phyloP scores from a whole-genome alignment of 1,284 basidiomycete species.

The Schizophyllum commune region DNA sequence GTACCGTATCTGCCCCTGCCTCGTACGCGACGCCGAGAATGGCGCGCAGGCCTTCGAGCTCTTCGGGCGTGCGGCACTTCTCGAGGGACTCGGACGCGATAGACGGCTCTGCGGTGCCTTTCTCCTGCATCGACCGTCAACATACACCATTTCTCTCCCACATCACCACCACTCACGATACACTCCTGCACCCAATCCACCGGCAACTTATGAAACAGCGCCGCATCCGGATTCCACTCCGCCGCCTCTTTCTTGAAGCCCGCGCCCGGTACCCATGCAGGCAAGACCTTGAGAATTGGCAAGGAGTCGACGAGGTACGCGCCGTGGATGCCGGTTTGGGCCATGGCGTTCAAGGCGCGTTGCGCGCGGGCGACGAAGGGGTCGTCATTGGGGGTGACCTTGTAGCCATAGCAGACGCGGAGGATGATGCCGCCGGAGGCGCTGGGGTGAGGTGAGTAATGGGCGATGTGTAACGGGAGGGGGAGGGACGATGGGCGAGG shows the following conservation, averaged over 20 bases:
- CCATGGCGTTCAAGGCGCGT: constrained; percentile 15
- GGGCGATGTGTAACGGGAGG: constrained; percentile 13
- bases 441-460: constrained; percentile 13
- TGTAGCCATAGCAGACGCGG: constrained; percentile 11
- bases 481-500: too few relatives aligned
- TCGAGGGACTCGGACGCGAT: neutral
- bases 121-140: neutral
- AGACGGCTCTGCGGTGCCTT: neutral
- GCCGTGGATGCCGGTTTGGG: constrained; percentile 14
- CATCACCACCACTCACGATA: neutral
- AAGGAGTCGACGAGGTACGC: constrained; percentile 16
- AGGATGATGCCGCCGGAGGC: constrained; percentile 12
- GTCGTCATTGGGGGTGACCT: constrained; percentile 10
- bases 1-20: constrained; percentile 8
- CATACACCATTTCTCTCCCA: neutral
- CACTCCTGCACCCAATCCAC: neutral
- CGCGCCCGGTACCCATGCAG: constrained; percentile 12
- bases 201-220: neutral
- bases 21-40: neutral
- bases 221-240: neutral
- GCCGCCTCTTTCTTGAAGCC: constrained; percentile 15
- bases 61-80: neutral
- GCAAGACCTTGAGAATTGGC: constrained; percentile 13
- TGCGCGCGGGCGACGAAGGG: constrained; percentile 18
- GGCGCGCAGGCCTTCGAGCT: neutral